These are phyloP conservation scores for Fagopyrum esculentum DNA, from an alignment of 148 eudicot species.

Conservation along the genomic window DNA sequence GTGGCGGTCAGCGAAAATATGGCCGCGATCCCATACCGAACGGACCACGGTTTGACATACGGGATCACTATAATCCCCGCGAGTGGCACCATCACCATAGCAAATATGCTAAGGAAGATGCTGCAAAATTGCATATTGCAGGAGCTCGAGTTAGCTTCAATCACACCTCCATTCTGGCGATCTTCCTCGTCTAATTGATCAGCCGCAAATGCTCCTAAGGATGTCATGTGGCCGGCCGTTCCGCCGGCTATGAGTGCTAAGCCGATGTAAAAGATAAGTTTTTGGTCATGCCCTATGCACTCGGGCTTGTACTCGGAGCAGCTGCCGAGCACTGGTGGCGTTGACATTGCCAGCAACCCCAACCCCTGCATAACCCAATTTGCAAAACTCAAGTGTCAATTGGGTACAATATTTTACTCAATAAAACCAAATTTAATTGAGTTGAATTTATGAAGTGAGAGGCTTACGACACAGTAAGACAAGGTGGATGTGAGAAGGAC, in stretches of 20 bases:
- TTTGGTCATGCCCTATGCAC: slow-evolving; percentile 37
- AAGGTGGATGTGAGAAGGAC: slow-evolving; percentile 38
- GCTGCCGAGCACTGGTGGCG: slow-evolving; percentile 45
- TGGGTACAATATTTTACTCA: neutral
- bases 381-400: neutral
- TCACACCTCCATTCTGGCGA: neutral
- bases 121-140: neutral
- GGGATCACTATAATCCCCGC: slow-evolving; percentile 29
- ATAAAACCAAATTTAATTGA: no score
- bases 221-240: slow-evolving; percentile 33
- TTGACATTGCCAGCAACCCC: slow-evolving; percentile 46
- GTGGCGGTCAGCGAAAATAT: slow-evolving; percentile 27
- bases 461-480: slow-evolving; percentile 33
- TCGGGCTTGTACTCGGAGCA: slow-evolving; percentile 39
- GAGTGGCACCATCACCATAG: slow-evolving; percentile 15
- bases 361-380: slow-evolving; percentile 27
- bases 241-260: slow-evolving; percentile 40
- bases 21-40: slow-evolving; percentile 42
- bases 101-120: slow-evolving; percentile 11
- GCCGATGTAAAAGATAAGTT: slow-evolving; percentile 34
- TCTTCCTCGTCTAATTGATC: slow-evolving; percentile 19
- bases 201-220: slow-evolving; percentile 18
- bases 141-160: neutral
- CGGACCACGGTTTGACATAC: slow-evolving; percentile 39
- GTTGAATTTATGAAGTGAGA: no score